phyloP scores from a whole-genome alignment of 139 green algal genomes.

The Chlorella sp. region DNA sequence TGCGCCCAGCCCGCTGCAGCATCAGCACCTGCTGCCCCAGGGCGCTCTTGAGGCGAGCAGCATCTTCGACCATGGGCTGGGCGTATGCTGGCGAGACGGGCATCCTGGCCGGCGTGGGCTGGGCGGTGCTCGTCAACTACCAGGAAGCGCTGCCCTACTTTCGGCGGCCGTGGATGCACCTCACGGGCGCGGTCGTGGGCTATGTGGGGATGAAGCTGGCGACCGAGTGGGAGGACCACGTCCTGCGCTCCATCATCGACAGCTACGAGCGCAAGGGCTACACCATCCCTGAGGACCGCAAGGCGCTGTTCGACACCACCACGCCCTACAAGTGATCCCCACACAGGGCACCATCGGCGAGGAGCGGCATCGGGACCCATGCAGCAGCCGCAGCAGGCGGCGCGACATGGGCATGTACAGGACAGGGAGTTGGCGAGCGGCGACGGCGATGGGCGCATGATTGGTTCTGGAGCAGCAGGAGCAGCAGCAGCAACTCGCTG shows the following conservation, averaged over 20 bases:
- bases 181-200: constrained; percentile 21
- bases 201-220: constrained; percentile 26
- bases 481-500: too few species aligned
- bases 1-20: too few species aligned
- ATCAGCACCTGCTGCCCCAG: too few species aligned
- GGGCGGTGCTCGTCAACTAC: constrained; percentile 3
- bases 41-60: too few species aligned
- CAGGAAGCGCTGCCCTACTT: constrained; percentile 20
- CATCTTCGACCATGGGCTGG: background rate
- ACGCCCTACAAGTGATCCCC: too few species aligned
- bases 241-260: constrained; percentile 21
- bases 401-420: too few species aligned
- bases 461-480: too few species aligned
- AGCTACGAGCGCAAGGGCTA: constrained; percentile 41
- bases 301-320: constrained; percentile 30
- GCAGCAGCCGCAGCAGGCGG: too few species aligned
- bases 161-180: constrained; percentile 26
- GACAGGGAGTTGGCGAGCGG: too few species aligned
- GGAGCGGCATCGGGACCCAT: too few species aligned
- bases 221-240: constrained; percentile 21
- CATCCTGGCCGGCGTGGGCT: background rate
- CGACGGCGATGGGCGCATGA: too few species aligned
- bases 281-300: constrained; percentile 27
- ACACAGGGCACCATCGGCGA: too few species aligned
- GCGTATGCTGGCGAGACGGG: background rate